phyloP scores from a whole-genome alignment of 495 filamentous ascomycete genomes.

The Trichoderma parareesei region DNA sequence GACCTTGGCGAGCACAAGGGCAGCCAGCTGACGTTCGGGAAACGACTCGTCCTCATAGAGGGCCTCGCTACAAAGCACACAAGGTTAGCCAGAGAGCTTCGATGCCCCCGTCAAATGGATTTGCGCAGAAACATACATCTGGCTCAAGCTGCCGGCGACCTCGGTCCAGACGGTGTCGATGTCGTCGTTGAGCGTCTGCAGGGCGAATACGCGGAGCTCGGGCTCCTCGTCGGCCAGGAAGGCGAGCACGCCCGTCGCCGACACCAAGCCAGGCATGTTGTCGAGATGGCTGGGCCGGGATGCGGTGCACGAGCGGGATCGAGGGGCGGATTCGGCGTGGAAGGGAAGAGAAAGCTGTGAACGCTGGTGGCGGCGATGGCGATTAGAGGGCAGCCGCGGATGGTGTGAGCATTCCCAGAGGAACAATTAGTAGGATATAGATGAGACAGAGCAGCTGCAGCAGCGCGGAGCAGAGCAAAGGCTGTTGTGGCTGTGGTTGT shows the following conservation, averaged over 20 bases:
- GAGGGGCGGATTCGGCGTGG: constrained; percentile 7
- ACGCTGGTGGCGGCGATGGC: neutral
- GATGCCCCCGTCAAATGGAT: neutral
- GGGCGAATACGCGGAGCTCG: constrained; percentile 85
- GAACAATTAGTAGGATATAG: neutral
- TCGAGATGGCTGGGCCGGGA: neutral
- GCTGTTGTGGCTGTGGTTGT: neutral
- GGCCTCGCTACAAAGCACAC: constrained; percentile 58
- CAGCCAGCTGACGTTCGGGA: constrained; percentile 87
- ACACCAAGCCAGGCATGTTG: constrained; percentile 84
- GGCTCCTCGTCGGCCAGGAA: constrained; percentile 92
- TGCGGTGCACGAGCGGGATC: neutral
- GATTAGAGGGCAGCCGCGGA: constrained; percentile 8
- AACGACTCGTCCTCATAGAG: constrained; percentile 96
- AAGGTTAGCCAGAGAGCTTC: constrained; percentile 10
- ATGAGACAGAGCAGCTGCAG: neutral
- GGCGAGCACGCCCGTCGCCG: constrained; percentile 88
- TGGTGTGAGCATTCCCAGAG: neutral
- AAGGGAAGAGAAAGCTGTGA: neutral
- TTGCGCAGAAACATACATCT: constrained; percentile 62
- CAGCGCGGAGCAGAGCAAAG: neutral
- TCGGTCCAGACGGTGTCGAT: constrained; percentile 97
- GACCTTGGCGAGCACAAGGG: constrained; percentile 90
- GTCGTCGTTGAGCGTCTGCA: constrained; percentile 88
- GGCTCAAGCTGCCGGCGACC: constrained; percentile 79